Conservation (phyloP, 129 eudicot genomes). For the Smallanthus sonchifolius region DNA sequence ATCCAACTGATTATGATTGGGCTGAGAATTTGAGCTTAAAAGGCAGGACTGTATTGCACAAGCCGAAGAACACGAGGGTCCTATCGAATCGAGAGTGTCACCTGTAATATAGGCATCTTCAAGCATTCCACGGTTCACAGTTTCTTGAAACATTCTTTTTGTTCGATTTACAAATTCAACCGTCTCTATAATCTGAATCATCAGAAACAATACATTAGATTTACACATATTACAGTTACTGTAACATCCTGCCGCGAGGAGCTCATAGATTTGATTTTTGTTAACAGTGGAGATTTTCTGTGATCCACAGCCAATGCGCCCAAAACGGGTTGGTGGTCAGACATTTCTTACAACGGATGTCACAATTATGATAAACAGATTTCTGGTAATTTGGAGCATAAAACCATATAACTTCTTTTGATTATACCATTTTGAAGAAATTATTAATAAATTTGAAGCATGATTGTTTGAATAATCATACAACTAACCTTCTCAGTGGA, state of each 20-base stretch:
- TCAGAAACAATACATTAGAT: background rate
- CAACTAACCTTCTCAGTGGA: constrained; percentile 70
- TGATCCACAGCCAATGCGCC: no score
- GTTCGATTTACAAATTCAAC: constrained; percentile 47
- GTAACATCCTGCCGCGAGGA: background rate
- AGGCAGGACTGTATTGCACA: constrained; percentile 21
- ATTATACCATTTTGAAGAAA: background rate
- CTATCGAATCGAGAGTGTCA: background rate
- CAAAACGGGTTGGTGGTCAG: no score
- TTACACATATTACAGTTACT: background rate
- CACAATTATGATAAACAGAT: no score
- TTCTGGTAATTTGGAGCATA: no score
- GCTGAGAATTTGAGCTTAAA: constrained; percentile 22
- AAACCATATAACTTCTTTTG: no score
- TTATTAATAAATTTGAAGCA: background rate
- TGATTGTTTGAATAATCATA: background rate
- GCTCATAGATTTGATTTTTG: no score
- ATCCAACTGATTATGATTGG: constrained; percentile 3
- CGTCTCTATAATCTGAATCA: constrained; percentile 48
- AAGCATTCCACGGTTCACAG: constrained; percentile 12
- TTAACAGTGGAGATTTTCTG: no score
- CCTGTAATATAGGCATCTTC: constrained; percentile 12
- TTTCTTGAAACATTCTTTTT: constrained; percentile 35
- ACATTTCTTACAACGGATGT: no score
- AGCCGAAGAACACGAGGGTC: constrained; percentile 17